These are phyloP conservation scores for Aspergillus neotritici DNA, from an alignment of 2,329 filamentous ascomycete genomes.

Conservation along the genomic window DNA sequence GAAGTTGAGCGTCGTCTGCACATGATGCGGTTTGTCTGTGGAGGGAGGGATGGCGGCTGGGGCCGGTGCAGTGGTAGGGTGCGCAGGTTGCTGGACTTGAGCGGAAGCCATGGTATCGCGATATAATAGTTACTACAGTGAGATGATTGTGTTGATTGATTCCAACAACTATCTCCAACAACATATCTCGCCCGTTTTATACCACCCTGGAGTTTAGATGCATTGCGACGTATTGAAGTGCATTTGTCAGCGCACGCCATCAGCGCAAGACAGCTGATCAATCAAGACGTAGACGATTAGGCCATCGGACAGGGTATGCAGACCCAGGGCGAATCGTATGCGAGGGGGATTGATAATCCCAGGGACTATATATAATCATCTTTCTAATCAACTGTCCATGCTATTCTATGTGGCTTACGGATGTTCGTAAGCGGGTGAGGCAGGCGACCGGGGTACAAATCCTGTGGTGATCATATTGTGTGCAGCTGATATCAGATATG, in stretches of 20 bases:
- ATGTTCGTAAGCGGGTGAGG: too few relatives aligned
- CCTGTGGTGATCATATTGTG: too few relatives aligned
- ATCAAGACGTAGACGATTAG: conserved; percentile 14
- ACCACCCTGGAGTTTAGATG: conserved; percentile 3
- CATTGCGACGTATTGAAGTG: conserved; percentile 12
- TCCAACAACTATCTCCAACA: neutral
- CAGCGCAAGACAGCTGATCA: conserved; percentile 25
- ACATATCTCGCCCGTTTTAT: conserved; percentile 4
- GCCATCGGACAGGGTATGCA: neutral
- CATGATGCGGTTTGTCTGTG: conserved; percentile 26
- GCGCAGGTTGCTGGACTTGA: conserved; percentile 21
- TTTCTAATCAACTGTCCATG: too few relatives aligned
- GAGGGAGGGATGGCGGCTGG: conserved; percentile 2
- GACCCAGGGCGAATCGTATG: too few relatives aligned
- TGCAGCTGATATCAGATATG: too few relatives aligned
- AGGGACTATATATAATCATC: neutral
- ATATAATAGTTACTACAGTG: neutral
- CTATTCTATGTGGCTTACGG: too few relatives aligned
- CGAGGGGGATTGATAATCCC: neutral
- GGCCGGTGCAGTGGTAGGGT: conserved; percentile 8
- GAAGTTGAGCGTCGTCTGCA: conserved; percentile 45
- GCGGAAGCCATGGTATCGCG: conserved; percentile 25
- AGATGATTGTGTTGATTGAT: neutral
- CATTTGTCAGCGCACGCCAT: conserved; percentile 37
- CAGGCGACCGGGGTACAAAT: too few relatives aligned